Conservation (phyloP, 2,329 filamentous ascomycete genomes). For the Pseudofabraea citricarpa region DNA sequence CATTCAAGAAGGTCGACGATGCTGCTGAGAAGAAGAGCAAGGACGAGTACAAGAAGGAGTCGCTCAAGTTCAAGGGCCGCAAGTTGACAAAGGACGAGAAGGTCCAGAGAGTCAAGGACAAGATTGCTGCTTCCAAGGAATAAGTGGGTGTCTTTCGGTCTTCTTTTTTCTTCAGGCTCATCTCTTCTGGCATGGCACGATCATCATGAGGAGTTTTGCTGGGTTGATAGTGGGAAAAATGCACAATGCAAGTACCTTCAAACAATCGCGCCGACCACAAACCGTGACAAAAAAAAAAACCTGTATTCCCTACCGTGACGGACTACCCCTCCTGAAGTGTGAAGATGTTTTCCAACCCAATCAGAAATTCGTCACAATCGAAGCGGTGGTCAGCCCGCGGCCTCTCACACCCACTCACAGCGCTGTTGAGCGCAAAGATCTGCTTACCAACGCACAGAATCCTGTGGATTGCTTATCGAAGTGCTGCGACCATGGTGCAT, state of each 20-base stretch:
- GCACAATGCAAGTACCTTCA: neutral
- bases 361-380: neutral
- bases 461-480: no score
- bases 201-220: constrained; percentile 16
- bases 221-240: constrained; percentile 1
- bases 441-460: no score
- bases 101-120: constrained; percentile 77
- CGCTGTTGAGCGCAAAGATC: no score
- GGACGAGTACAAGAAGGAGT: constrained; percentile 95
- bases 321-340: neutral
- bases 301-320: neutral
- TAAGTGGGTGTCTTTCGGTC: constrained; percentile 17
- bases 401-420: no score
- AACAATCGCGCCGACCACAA: no score
- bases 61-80: constrained; percentile 74
- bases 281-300: no score
- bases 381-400: neutral
- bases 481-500: no score
- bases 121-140: constrained; percentile 76
- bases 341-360: no score
- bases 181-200: constrained; percentile 3
- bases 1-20: constrained; percentile 84
- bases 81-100: constrained; percentile 85
- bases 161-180: constrained; percentile 2
- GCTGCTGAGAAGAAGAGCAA: constrained; percentile 88